Evolutionary conservation across 495 filamentous ascomycete species (phyloP).

Genomic region (Cercophora scortea): DNA sequence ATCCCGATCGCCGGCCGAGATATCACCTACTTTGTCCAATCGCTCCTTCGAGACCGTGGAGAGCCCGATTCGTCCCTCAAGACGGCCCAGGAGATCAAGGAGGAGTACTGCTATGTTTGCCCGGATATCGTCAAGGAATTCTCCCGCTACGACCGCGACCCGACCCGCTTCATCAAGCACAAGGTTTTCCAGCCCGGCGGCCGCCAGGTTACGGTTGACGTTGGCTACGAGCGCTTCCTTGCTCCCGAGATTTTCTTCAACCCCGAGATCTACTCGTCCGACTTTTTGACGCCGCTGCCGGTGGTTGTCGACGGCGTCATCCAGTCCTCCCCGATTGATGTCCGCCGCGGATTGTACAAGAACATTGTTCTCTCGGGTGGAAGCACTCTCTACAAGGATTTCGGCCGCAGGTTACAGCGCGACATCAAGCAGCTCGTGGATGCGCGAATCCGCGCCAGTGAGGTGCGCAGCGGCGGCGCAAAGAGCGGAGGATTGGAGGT

Average conservation of each 20-base stretch:
- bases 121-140: slow-evolving; percentile 99
- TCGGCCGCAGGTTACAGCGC: slow-evolving; percentile 87
- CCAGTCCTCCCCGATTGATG: slow-evolving; percentile 94
- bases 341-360: slow-evolving; percentile 95
- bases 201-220: slow-evolving; percentile 73
- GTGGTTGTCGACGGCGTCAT: slow-evolving; percentile 94
- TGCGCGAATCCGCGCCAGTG: slow-evolving; percentile 46
- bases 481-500: slow-evolving; percentile 91
- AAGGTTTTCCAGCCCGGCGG: slow-evolving; percentile 81
- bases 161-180: slow-evolving; percentile 83
- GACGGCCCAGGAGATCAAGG: slow-evolving; percentile 95
- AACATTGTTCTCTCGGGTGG: slow-evolving; percentile 98
- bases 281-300: slow-evolving; percentile 92
- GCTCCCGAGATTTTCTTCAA: slow-evolving; percentile 99
- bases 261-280: slow-evolving; percentile 96
- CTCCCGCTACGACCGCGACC: slow-evolving; percentile 82
- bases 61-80: slow-evolving; percentile 95
- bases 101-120: slow-evolving; percentile 95
- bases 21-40: slow-evolving; percentile 97
- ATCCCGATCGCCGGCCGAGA: slow-evolving; percentile 96
- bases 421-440: slow-evolving; percentile 95
- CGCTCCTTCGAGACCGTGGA: slow-evolving; percentile 86
- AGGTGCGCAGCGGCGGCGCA: slow-evolving; percentile 85
- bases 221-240: slow-evolving; percentile 96
- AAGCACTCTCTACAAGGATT: slow-evolving; percentile 95